phyloP scores from a whole-genome alignment of 306 rosid genomes.

The Pyrus communis region DNA sequence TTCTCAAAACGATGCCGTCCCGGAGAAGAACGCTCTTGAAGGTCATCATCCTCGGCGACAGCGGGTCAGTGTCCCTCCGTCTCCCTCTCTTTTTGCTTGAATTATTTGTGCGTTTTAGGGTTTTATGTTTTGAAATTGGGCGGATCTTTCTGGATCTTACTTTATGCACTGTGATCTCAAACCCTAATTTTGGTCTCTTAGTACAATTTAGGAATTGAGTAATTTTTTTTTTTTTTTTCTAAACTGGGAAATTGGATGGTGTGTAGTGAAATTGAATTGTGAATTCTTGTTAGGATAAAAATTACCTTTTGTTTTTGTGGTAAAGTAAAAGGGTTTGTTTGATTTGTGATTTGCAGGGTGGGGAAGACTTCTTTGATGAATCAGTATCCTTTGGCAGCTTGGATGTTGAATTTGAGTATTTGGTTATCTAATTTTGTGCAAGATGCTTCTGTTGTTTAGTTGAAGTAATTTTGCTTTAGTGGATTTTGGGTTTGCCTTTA shows the following conservation, averaged over 20 bases:
- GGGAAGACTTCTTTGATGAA: conserved; percentile 99
- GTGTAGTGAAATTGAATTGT: neutral
- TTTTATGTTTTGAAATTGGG: conserved; percentile 5
- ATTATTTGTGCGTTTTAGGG: neutral
- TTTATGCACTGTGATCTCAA: neutral
- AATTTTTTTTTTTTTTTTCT: neutral
- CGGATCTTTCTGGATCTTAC: conserved; percentile 34
- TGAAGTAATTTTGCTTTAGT: neutral
- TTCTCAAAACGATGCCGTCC: conserved; percentile 64
- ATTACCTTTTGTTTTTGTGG: neutral
- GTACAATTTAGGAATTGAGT: neutral
- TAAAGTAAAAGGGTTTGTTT: neutral
- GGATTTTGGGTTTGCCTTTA: conserved; percentile 21
- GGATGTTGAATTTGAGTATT: neutral
- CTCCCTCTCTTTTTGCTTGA: neutral
- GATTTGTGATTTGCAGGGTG: conserved; percentile 60
- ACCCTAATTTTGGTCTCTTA: neutral
- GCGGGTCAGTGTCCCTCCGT: conserved; percentile 54
- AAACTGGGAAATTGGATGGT: neutral
- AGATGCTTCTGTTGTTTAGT: neutral
- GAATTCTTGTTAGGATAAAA: neutral
- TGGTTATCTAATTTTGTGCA: neutral
- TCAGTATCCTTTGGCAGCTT: conserved; percentile 69
- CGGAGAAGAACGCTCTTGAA: conserved; percentile 94
- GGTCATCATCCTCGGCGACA: conserved; percentile 99